phyloP scores from a whole-genome alignment of 495 filamentous ascomycete species.

The Talaromyces liani region DNA sequence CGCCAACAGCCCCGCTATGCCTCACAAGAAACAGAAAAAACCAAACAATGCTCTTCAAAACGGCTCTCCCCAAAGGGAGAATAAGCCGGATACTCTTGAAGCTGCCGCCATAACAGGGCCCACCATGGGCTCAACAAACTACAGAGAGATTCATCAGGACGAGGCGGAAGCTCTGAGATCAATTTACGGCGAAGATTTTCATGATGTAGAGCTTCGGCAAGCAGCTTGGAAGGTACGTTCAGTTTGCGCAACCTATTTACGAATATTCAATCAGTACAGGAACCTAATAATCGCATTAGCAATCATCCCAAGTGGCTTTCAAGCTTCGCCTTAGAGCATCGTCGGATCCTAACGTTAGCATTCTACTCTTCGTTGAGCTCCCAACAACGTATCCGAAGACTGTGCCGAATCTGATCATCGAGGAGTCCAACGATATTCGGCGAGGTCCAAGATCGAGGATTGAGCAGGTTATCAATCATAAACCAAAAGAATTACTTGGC shows the following conservation, averaged over 20 bases:
- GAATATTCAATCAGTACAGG: neutral
- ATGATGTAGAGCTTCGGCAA: slow-evolving; percentile 59
- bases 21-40: slow-evolving; percentile 43
- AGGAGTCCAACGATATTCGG: slow-evolving; percentile 54
- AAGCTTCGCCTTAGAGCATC: slow-evolving; percentile 68
- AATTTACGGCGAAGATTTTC: slow-evolving; percentile 89
- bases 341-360: slow-evolving; percentile 55
- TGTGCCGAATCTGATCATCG: slow-evolving; percentile 61
- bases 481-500: slow-evolving; percentile 64
- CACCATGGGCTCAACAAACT: slow-evolving; percentile 47
- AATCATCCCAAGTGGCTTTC: slow-evolving; percentile 71
- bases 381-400: slow-evolving; percentile 93
- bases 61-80: slow-evolving; percentile 25
- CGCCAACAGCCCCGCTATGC: slow-evolving; percentile 40
- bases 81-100: slow-evolving; percentile 24
- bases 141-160: slow-evolving; percentile 76
- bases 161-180: slow-evolving; percentile 82
- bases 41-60: slow-evolving; percentile 23
- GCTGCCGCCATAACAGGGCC: slow-evolving; percentile 8
- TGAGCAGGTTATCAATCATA: slow-evolving; percentile 58
- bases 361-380: slow-evolving; percentile 62
- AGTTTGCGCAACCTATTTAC: neutral
- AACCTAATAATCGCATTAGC: slow-evolving; percentile 26
- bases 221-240: slow-evolving; percentile 77
- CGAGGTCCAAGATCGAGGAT: slow-evolving; percentile 60